Evolutionary conservation across 2,329 filamentous ascomycete genomes (phyloP).

Genomic region (Orbilia javanica): DNA sequence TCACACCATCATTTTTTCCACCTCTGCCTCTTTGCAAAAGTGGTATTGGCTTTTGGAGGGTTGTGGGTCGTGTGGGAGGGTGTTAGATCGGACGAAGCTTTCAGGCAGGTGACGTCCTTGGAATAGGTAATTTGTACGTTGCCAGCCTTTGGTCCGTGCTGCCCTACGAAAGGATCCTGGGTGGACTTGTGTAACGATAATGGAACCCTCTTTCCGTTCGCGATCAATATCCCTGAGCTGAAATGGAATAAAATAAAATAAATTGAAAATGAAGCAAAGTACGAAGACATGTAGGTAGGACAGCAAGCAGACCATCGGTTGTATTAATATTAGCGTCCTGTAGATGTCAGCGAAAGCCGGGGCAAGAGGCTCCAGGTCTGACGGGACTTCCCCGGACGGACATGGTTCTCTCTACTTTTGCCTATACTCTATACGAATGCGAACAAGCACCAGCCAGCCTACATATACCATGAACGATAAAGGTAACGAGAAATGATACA

Average conservation of each 20-base stretch:
- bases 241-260: not conserved
- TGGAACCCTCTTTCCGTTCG: not conserved
- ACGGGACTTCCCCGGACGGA: not conserved
- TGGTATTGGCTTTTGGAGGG: not conserved
- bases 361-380: not conserved
- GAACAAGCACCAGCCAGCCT: not conserved
- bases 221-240: not conserved
- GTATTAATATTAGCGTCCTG: not conserved
- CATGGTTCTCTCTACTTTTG: constrained; percentile 13
- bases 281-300: no score
- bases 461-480: not conserved
- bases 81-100: constrained; percentile 14
- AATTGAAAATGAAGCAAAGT: not conserved
- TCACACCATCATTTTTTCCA: not conserved
- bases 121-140: not conserved
- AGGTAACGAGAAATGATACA: not conserved
- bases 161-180: constrained; percentile 3
- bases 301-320: no score
- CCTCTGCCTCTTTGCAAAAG: not conserved
- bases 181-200: constrained; percentile 6
- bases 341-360: not conserved
- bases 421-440: constrained; percentile 6
- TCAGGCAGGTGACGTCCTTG: constrained; percentile 5
- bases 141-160: constrained; percentile 6
- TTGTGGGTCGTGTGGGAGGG: constrained; percentile 20